Evolutionary conservation across 2,329 filamentous ascomycete genomes (phyloP).

Genomic region (Diplodia mutila): DNA sequence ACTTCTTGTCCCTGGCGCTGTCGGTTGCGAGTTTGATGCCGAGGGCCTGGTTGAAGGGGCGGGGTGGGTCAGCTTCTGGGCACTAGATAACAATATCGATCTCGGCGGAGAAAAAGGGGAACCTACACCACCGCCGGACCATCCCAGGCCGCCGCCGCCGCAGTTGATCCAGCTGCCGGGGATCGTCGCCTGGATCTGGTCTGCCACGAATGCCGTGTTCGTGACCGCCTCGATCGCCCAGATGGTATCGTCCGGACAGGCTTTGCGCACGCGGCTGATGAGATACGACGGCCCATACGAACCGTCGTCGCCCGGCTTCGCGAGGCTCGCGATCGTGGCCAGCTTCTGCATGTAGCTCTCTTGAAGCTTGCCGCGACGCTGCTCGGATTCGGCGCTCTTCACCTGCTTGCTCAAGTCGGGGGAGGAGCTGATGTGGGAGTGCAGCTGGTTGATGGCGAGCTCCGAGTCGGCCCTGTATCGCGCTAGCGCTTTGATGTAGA

Average conservation of each 20-base stretch:
- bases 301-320: constrained; percentile 63
- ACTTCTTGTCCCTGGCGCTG: constrained; percentile 43
- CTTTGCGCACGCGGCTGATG: constrained; percentile 59
- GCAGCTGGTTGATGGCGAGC: constrained; percentile 70
- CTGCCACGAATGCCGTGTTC: constrained; percentile 66
- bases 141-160: constrained; percentile 78
- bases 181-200: constrained; percentile 69
- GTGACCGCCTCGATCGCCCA: constrained; percentile 81
- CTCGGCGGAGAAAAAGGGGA: constrained; percentile 31
- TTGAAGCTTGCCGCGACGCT: constrained; percentile 60
- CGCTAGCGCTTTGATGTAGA: constrained; percentile 58
- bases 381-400: constrained; percentile 44
- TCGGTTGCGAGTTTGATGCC: constrained; percentile 75
- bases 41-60: constrained; percentile 50
- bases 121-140: constrained; percentile 68
- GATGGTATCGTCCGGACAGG: constrained; percentile 67
- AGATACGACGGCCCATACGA: constrained; percentile 65
- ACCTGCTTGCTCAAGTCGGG: constrained; percentile 48
- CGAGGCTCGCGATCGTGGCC: constrained; percentile 61
- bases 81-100: too few species aligned
- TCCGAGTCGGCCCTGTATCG: constrained; percentile 57
- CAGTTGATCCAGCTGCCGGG: constrained; percentile 82
- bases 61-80: constrained; percentile 2
- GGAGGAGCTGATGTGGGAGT: constrained; percentile 59
- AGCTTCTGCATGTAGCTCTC: constrained; percentile 63